Conservation (phyloP, 2,329 filamentous ascomycete genomes). For the Xylariaceae sp. region DNA sequence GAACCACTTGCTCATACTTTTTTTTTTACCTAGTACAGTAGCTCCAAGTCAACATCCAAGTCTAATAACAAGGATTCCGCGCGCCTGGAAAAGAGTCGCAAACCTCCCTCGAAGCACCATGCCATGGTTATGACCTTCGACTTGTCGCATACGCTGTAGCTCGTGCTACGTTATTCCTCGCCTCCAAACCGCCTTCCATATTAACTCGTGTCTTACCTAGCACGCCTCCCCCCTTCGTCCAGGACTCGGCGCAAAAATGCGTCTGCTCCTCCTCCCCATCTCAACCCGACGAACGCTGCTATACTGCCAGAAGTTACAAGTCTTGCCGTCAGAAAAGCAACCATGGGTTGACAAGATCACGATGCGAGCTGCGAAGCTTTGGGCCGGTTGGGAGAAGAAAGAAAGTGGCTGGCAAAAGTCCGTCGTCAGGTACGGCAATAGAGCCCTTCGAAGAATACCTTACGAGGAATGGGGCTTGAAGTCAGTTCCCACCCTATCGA, state of each 20-base stretch:
- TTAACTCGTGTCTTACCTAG: neutral
- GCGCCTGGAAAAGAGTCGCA: neutral
- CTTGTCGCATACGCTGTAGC: neutral
- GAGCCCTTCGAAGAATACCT: conserved; percentile 83
- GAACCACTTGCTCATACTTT: too few relatives aligned
- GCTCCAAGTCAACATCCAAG: too few relatives aligned
- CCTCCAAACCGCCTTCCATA: neutral
- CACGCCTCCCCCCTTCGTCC: neutral
- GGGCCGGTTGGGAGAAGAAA: conserved; percentile 87
- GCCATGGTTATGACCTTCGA: conserved; percentile 3
- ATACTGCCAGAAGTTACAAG: conserved; percentile 81
- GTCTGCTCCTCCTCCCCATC: conserved; percentile 90
- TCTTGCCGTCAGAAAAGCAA: conserved; percentile 58
- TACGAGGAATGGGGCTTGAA: conserved; percentile 99
- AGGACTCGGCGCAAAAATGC: conserved; percentile 64
- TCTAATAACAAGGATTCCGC: neutral
- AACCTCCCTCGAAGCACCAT: conserved; percentile 2
- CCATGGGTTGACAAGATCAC: conserved; percentile 73
- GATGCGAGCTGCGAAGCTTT: conserved; percentile 74
- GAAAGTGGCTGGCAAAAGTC: conserved; percentile 87
- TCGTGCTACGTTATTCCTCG: neutral
- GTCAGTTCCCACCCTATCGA: conserved; percentile 83
- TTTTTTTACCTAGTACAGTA: too few relatives aligned
- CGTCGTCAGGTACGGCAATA: conserved; percentile 86
- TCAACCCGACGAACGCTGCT: conserved; percentile 90